These are phyloP conservation scores for Barnettozyma vustinii DNA, from an alignment of 805 yeast genomes.

Conservation along the genomic window DNA sequence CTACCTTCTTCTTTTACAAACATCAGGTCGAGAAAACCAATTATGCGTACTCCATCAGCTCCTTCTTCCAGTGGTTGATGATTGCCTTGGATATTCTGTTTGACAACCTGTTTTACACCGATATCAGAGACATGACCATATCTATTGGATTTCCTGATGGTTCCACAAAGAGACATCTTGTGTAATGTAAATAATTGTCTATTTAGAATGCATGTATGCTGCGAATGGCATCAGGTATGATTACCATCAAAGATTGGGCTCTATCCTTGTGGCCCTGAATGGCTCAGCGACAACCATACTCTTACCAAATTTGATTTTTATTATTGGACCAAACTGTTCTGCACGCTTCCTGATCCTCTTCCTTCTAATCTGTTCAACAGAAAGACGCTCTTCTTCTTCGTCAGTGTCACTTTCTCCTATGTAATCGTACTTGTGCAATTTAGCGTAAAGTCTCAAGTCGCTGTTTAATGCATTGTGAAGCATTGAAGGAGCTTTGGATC, in stretches of 20 bases:
- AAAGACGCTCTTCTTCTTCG: conserved; percentile 20
- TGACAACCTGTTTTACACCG: conserved; percentile 8
- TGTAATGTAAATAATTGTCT: background rate
- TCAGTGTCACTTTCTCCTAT: conserved; percentile 26
- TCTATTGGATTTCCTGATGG: conserved; percentile 7
- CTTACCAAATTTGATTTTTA: conserved; percentile 20
- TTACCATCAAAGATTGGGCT: conserved; percentile 1
- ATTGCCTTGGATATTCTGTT: conserved; percentile 11
- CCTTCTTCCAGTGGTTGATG: conserved; percentile 15
- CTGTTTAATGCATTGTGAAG: conserved; percentile 1
- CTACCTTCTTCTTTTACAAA: conserved; percentile 10
- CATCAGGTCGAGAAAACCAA: conserved; percentile 14
- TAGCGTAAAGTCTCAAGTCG: conserved; percentile 17
- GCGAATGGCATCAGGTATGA: background rate
- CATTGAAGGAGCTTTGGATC: conserved; percentile 3
- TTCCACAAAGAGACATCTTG: conserved; percentile 4
- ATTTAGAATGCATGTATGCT: background rate
- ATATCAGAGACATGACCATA: conserved; percentile 3
- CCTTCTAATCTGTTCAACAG: conserved; percentile 15
- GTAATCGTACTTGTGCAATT: conserved; percentile 18
- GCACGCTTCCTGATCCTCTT: conserved; percentile 12
- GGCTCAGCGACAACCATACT: conserved; percentile 23
- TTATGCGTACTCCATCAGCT: conserved; percentile 14
- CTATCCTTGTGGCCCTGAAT: conserved; percentile 21
- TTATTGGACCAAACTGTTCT: conserved; percentile 19